Base-by-base conservation (phyloP, 495 filamentous ascomycete genomes). In the Parathielavia appendiculata region DNA sequence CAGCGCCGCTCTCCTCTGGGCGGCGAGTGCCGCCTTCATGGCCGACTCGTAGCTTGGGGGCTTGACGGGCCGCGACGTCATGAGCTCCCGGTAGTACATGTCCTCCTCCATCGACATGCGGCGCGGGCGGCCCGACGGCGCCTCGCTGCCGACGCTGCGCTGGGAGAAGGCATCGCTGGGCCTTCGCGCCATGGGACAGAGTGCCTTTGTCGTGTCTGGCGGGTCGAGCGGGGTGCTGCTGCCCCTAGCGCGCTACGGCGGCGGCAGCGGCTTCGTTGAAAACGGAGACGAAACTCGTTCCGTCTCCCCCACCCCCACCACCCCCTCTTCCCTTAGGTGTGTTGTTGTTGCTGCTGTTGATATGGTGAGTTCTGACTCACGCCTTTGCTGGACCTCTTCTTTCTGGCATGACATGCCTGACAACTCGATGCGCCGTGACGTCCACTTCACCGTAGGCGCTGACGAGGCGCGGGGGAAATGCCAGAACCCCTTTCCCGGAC, bases 41-140 rank as follows among this genome's bases (percentile, higher is more conserved):
- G 74, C 63, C 41, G 69, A 66, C 55, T 71, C 71, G 52, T 73
- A 69, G 43, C 72, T 67, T 9, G 72, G 69, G 13, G 72, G 72
- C 47, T 71, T 62, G n/a, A 63, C 65, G 19, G 71, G 67, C 48
- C 65, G 59, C 59, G 64, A 69, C 19, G 66, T 69, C 65, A 72
- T 72, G 56, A 72, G 51, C 26, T 71, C 62, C 23, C 66, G 63
- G 56, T 72, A 72, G 48, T 68, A 69, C 63, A 69, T 65, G 54
- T 72, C 70, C 66, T 72, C 70, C 60, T 72, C 70, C 68, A 72
- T 71, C 41, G 70, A 72, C 70, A 71, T 71, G 60, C 70, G 70
- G 46, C 70, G 68, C 54, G 52, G 63, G 61, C 67, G 69, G 50
- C 36, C 57, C 47, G 63, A 58, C 55, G 65, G 58, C 61, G 56